These are phyloP conservation scores for Vitis hybrid DNA, from an alignment of 177 flowering plant genomes.

Conservation along the genomic window DNA sequence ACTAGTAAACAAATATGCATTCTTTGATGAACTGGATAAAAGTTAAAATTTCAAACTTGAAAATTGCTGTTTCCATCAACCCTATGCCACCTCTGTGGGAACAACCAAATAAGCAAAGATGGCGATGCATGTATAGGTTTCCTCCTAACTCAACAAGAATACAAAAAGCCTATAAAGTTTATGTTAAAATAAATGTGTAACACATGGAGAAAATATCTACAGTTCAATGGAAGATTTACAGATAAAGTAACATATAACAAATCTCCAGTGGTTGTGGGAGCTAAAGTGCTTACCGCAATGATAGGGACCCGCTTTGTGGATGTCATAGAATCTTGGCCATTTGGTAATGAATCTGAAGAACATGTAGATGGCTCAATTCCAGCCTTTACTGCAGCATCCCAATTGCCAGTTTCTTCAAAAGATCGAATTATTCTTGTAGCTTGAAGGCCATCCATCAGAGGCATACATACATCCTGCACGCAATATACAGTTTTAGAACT, in stretches of 20 bases:
- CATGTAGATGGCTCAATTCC: conserved; percentile 48
- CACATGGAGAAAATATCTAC: not conserved
- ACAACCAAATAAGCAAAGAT: too few relatives aligned
- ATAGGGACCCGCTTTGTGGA: conserved; percentile 57
- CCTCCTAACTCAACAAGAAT: too few relatives aligned
- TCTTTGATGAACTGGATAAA: too few relatives aligned
- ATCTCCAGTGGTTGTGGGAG: not conserved
- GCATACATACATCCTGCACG: conserved; percentile 96
- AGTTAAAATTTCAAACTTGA: too few relatives aligned
- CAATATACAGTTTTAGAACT: too few relatives aligned
- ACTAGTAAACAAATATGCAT: too few relatives aligned
- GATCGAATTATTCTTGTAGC: conserved; percentile 88
- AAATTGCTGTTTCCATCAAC: too few relatives aligned
- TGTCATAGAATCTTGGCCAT: conserved; percentile 16
- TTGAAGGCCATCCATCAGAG: conserved; percentile 94
- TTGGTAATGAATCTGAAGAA: conserved; percentile 24
- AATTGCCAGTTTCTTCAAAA: conserved; percentile 84
- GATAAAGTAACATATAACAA: not conserved
- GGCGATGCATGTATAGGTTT: too few relatives aligned
- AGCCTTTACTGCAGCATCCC: conserved; percentile 80
- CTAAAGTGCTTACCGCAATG: conserved; percentile 62
- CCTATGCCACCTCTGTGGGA: too few relatives aligned
- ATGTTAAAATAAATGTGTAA: too few relatives aligned
- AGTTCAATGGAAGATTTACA: not conserved
- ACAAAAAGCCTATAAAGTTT: too few relatives aligned